Conservation (phyloP, 2,329 filamentous ascomycete genomes). For the Aureobasidium sp. region DNA sequence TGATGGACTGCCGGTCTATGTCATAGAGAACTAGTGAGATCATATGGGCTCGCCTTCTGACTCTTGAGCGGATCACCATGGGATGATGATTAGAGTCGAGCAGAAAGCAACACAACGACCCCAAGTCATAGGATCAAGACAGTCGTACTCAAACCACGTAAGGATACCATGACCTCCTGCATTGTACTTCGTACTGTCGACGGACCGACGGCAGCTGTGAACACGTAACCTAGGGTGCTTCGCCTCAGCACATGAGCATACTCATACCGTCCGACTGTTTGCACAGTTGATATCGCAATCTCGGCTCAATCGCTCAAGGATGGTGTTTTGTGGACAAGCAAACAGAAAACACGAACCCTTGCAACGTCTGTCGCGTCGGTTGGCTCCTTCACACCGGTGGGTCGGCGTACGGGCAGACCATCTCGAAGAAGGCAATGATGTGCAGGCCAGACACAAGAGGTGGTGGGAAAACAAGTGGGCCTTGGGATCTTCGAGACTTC, state of each 20-base stretch:
- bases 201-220: background rate
- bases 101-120: background rate
- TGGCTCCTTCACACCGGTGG: background rate
- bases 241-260: constrained; percentile 7
- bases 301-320: constrained; percentile 3
- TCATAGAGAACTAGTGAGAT: background rate
- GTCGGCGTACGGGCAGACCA: background rate
- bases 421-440: background rate
- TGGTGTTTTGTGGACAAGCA: constrained; percentile 9
- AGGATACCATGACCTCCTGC: background rate
- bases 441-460: background rate
- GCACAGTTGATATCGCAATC: constrained; percentile 13
- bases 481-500: background rate
- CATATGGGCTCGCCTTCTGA: background rate
- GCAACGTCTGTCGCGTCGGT: constrained; percentile 7
- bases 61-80: too few species aligned
- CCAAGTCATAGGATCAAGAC: background rate
- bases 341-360: constrained; percentile 6
- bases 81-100: background rate
- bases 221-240: background rate
- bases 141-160: background rate
- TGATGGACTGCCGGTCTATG: background rate
- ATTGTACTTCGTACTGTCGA: background rate
- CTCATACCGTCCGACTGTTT: constrained; percentile 4
- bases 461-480: background rate